Evolutionary conservation across 768 basidiomycete genomes (phyloP).

Genomic region (Fomitopsis pulvina): DNA sequence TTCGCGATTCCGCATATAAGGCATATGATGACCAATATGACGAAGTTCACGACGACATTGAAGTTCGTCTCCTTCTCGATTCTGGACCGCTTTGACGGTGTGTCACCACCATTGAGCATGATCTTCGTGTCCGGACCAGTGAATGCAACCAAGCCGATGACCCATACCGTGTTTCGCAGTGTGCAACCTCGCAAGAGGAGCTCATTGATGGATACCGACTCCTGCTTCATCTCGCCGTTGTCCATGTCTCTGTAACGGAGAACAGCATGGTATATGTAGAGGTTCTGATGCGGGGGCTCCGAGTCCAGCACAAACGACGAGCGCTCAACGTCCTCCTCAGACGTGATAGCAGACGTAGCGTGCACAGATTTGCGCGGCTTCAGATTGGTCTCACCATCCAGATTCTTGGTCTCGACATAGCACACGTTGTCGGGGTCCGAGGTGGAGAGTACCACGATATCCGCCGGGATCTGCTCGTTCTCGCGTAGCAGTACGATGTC

Average conservation of each 20-base stretch:
- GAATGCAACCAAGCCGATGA: slow-evolving; percentile 90
- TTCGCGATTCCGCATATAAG: slow-evolving; percentile 66
- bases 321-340: slow-evolving; percentile 88
- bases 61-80: slow-evolving; percentile 99
- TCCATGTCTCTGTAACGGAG: slow-evolving; percentile 61
- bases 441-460: slow-evolving; percentile 88
- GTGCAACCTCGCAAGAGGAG: slow-evolving; percentile 87
- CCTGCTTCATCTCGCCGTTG: slow-evolving; percentile 48
- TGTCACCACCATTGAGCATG: slow-evolving; percentile 87
- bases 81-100: slow-evolving; percentile 94
- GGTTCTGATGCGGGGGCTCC: slow-evolving; percentile 89
- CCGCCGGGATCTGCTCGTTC: slow-evolving; percentile 95
- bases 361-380: slow-evolving; percentile 77
- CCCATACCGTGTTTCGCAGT: slow-evolving; percentile 85
- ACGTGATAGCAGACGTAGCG: slow-evolving; percentile 67
- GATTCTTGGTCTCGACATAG: slow-evolving; percentile 96
- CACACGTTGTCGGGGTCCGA: slow-evolving; percentile 89
- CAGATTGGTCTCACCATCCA: slow-evolving; percentile 96
- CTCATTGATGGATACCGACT: slow-evolving; percentile 85
- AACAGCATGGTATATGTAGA: slow-evolving; percentile 87
- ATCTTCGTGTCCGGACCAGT: slow-evolving; percentile 93
- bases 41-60: slow-evolving; percentile 94
- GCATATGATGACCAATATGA: slow-evolving; percentile 73
- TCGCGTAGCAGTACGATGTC: slow-evolving; percentile 87
- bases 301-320: slow-evolving; percentile 86